phyloP scores from a whole-genome alignment of 2,329 filamentous ascomycete genomes.

The Diatrype stigma region DNA sequence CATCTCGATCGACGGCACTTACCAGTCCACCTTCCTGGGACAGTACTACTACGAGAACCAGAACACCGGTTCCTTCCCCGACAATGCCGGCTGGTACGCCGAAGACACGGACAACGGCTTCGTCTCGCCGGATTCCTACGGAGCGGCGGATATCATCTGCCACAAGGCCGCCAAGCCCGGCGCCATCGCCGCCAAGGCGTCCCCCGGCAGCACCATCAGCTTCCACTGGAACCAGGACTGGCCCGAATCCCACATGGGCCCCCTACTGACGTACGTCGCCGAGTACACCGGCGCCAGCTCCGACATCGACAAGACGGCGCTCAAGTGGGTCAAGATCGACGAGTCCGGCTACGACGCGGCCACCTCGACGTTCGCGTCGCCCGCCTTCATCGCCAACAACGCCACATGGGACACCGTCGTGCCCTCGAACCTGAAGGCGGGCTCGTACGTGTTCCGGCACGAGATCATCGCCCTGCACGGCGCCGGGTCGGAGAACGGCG shows the following conservation, averaged over 20 bases:
- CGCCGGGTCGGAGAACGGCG: constrained; percentile 32
- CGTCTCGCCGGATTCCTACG: not conserved
- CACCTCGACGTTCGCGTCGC: not conserved
- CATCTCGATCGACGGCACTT: not conserved
- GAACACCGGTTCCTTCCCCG: not conserved
- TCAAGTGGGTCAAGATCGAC: not conserved
- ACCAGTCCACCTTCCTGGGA: not conserved
- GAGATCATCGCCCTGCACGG: constrained; percentile 42
- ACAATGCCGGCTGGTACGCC: not conserved
- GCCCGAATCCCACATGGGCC: not conserved
- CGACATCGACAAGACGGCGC: not conserved
- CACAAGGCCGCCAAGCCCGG: not conserved
- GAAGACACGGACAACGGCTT: not conserved
- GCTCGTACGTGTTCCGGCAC: constrained; percentile 29
- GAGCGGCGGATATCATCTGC: not conserved
- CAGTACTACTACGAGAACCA: not conserved
- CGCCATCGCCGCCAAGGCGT: not conserved
- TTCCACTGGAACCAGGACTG: not conserved
- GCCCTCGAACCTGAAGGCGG: not conserved
- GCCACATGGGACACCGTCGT: not conserved
- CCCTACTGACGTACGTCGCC: not conserved
- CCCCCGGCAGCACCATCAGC: not conserved
- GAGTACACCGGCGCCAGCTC: not conserved
- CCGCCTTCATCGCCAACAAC: not conserved
- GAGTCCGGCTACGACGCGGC: not conserved